These are phyloP conservation scores for Trichosporon sp. DNA, from an alignment of 1,284 basidiomycete species.

Conservation along the genomic window DNA sequence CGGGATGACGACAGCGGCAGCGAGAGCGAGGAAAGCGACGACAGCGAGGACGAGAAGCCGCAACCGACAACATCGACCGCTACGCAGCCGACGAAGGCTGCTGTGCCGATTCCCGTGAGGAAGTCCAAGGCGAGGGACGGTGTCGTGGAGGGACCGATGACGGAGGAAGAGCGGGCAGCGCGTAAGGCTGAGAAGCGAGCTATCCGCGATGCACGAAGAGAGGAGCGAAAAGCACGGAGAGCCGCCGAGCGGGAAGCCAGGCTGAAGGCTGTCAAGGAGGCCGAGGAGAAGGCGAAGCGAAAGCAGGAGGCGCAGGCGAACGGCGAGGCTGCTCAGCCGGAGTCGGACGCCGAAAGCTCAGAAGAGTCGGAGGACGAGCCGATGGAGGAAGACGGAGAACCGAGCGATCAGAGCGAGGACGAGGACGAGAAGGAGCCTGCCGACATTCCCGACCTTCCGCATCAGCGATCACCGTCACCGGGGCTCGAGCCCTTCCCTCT, in stretches of 20 bases:
- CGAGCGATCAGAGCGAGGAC: conserved; percentile 12
- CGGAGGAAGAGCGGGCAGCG: conserved; percentile 8
- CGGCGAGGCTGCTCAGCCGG: conserved; percentile 7
- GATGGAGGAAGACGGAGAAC: conserved; percentile 17
- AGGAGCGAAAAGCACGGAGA: conserved; percentile 12
- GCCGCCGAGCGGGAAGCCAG: conserved; percentile 8
- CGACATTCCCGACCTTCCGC: conserved; percentile 19
- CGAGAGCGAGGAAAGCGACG: not conserved
- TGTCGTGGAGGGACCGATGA: not conserved
- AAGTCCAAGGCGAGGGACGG: not conserved
- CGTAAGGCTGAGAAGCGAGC: conserved; percentile 20
- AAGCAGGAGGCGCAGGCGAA: conserved; percentile 5
- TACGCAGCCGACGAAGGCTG: not conserved
- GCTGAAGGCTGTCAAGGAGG: not conserved
- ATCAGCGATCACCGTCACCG: conserved; percentile 12
- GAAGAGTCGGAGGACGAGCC: conserved; percentile 17
- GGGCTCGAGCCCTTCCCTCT: conserved; percentile 58
- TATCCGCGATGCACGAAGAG: conserved; percentile 10
- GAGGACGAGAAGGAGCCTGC: conserved; percentile 13
- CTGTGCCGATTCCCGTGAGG: not conserved
- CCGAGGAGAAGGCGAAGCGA: conserved; percentile 5
- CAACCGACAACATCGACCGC: not conserved
- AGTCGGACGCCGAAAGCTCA: conserved; percentile 20
- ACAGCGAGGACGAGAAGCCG: conserved; percentile 9
- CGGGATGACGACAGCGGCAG: conserved; percentile 17